These are phyloP conservation scores for Aspergillus sp. DNA, from an alignment of 2,329 filamentous ascomycete genomes.

Conservation along the genomic window DNA sequence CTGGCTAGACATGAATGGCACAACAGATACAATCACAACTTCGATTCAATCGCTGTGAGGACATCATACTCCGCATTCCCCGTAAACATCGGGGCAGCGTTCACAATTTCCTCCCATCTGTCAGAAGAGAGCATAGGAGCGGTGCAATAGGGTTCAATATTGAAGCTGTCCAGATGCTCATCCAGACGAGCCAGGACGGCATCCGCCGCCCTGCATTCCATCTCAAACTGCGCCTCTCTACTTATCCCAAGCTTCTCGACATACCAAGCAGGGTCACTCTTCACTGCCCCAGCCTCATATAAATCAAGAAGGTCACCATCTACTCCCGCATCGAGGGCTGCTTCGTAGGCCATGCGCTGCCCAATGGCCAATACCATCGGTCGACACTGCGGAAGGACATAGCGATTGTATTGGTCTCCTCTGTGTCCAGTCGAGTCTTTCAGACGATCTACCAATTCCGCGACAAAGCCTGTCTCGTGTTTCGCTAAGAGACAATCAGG, in stretches of 20 bases:
- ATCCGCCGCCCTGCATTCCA: conserved; percentile 12
- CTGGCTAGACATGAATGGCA: too few relatives aligned
- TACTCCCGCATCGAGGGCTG: conserved; percentile 14
- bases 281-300: conserved; percentile 13
- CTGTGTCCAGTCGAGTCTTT: not conserved
- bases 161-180: conserved; percentile 4
- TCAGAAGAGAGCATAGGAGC: conserved; percentile 14
- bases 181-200: conserved; percentile 11
- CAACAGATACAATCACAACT: too few relatives aligned
- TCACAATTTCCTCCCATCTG: conserved; percentile 9
- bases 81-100: conserved; percentile 4
- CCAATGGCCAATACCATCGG: conserved; percentile 20
- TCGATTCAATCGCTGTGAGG: not conserved
- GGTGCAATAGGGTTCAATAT: conserved; percentile 8
- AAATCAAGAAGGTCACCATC: conserved; percentile 8
- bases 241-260: conserved; percentile 9
- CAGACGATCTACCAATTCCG: conserved; percentile 7
- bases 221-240: conserved; percentile 6
- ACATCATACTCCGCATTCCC: not conserved
- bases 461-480: conserved; percentile 18
- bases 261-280: conserved; percentile 17
- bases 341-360: conserved; percentile 21
- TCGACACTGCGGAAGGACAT: conserved; percentile 17
- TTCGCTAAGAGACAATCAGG: conserved; percentile 14
- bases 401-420: conserved; percentile 19